Conservation (phyloP, 2,329 filamentous ascomycete genomes). For the Gaeumannomyces tritici region DNA sequence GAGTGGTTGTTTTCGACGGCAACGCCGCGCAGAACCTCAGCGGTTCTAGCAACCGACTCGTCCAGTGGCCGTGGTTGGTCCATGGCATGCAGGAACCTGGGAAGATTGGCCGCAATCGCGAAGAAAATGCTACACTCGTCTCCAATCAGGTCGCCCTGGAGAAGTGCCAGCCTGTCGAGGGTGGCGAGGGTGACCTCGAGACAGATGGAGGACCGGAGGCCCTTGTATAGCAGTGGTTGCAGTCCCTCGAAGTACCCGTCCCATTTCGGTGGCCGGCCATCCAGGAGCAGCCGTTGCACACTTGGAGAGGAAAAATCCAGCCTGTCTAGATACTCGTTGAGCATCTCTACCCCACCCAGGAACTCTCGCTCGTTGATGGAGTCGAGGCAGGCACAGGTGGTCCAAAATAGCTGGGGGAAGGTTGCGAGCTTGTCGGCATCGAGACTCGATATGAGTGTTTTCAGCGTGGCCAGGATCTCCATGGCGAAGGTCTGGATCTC, state of each 20-base stretch:
- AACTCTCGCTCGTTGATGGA: slow-evolving; percentile 97
- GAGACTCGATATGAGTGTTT: slow-evolving; percentile 81
- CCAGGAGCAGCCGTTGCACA: slow-evolving; percentile 61
- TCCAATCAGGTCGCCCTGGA: slow-evolving; percentile 79
- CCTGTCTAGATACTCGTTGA: slow-evolving; percentile 77
- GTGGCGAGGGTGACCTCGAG: slow-evolving; percentile 68
- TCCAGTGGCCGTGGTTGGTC: slow-evolving; percentile 44
- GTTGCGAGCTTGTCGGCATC: slow-evolving; percentile 68
- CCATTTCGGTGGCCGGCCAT: slow-evolving; percentile 78
- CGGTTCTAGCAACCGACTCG: slow-evolving; percentile 48
- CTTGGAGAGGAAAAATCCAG: slow-evolving; percentile 65
- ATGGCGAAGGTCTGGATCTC: slow-evolving; percentile 97
- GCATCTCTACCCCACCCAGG: slow-evolving; percentile 81
- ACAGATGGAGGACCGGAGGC: slow-evolving; percentile 75
- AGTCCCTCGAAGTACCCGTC: slow-evolving; percentile 82
- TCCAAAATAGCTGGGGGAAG: slow-evolving; percentile 98
- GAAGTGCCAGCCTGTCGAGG: slow-evolving; percentile 66
- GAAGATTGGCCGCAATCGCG: slow-evolving; percentile 82
- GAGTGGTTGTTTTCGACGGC: slow-evolving; percentile 63
- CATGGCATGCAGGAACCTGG: slow-evolving; percentile 71
- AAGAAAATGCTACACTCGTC: slow-evolving; percentile 76
- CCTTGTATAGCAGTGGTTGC: slow-evolving; percentile 81
- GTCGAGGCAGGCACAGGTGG: slow-evolving; percentile 88
- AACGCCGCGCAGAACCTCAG: slow-evolving; percentile 59
- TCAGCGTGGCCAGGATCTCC: slow-evolving; percentile 91